phyloP scores from a whole-genome alignment of 352 stramenopile genomes.

The Pythium rishiriense region DNA sequence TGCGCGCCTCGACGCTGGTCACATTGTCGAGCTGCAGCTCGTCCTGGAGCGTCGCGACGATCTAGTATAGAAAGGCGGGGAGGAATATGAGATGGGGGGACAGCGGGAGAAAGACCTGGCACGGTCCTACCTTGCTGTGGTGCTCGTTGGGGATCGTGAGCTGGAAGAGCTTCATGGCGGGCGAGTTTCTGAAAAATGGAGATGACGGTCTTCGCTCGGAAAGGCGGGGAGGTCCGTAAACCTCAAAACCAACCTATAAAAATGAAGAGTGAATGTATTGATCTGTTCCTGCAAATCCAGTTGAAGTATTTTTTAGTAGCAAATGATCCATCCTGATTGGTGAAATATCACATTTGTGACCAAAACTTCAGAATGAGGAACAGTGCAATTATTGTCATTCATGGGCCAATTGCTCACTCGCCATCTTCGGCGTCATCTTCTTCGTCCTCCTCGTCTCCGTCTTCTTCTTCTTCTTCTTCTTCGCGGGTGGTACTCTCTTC shows the following conservation, averaged over 20 bases:
- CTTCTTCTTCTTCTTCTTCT: constrained; percentile 16
- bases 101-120: neutral
- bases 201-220: neutral
- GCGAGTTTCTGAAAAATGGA: neutral
- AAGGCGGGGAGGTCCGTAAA: neutral
- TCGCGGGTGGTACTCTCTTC: no score
- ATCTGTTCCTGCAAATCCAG: no score
- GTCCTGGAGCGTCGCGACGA: constrained; percentile 80
- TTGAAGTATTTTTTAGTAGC: no score
- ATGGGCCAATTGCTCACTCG: no score
- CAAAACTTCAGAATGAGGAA: no score
- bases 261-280: no score
- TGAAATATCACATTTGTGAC: constrained; percentile 9
- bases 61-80: constrained; percentile 29
- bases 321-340: no score
- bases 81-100: neutral
- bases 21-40: constrained; percentile 84
- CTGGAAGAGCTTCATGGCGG: constrained; percentile 86
- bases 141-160: constrained; percentile 85
- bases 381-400: no score
- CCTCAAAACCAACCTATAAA: neutral
- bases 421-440: constrained; percentile 23
- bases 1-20: constrained; percentile 81
- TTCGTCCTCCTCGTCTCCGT: neutral
- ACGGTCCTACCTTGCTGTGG: constrained; percentile 52